Evolutionary conservation across 306 rosid species (phyloP).

Genomic region (Biancaea sappan): DNA sequence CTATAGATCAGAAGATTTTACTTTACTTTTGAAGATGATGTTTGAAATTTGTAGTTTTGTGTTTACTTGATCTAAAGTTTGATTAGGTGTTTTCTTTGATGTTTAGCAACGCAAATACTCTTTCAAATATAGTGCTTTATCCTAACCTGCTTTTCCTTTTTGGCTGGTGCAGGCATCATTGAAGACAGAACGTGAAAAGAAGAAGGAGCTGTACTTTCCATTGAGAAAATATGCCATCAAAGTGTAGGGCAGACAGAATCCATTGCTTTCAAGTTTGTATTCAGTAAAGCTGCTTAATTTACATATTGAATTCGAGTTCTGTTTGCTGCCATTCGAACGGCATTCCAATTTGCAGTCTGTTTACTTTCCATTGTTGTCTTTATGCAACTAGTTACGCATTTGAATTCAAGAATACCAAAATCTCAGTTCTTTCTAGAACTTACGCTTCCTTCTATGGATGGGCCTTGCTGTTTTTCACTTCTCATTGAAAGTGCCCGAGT

Average conservation of each 20-base stretch:
- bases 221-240: conserved; percentile 87
- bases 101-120: not conserved
- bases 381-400: not conserved
- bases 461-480: not conserved
- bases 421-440: not conserved
- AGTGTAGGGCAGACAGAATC: conserved; percentile 60
- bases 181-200: conserved; percentile 85
- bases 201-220: conserved; percentile 78
- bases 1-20: not conserved
- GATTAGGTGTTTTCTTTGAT: not conserved
- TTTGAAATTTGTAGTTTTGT: not conserved
- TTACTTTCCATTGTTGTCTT: not conserved
- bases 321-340: not conserved
- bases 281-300: not conserved
- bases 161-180: conserved; percentile 60
- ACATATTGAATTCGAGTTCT: conserved; percentile 3
- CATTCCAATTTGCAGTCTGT: conserved; percentile 6
- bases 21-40: not conserved
- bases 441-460: not conserved
- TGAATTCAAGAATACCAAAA: conserved; percentile 3
- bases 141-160: not conserved
- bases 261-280: conserved; percentile 17
- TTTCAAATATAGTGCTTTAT: not conserved
- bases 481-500: not conserved
- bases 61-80: not conserved